Conservation (phyloP, 305 asterid genomes). For the Ilex paraguariensis region DNA sequence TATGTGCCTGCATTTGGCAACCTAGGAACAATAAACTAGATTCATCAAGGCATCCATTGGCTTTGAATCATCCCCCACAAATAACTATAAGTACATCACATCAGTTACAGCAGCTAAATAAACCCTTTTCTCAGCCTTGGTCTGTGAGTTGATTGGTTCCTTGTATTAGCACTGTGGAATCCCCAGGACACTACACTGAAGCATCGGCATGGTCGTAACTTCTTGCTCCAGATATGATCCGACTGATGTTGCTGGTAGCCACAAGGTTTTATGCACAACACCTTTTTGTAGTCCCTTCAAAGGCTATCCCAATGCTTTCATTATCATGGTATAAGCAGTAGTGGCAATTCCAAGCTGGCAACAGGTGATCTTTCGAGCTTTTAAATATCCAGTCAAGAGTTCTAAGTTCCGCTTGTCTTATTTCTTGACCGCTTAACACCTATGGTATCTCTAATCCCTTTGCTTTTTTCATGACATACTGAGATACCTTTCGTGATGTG, state of each 20-base stretch:
- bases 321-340: neutral
- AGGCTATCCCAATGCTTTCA: neutral
- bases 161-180: no score
- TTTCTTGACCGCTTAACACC: constrained; percentile 15
- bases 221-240: no score
- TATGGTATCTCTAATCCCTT: constrained; percentile 10
- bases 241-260: neutral
- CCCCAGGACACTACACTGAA: no score
- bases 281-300: neutral
- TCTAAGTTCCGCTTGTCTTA: constrained; percentile 14
- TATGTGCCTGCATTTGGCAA: no score
- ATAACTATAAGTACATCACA: no score
- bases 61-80: no score
- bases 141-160: no score
- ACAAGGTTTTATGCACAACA: neutral
- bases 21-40: no score
- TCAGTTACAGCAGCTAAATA: no score
- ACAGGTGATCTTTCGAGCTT: neutral
- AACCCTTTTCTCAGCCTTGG: no score
- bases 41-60: no score
- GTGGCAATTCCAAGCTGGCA: neutral
- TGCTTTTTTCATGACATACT: constrained; percentile 17
- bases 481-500: constrained; percentile 27
- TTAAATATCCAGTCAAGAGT: neutral
- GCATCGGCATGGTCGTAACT: no score